These are phyloP conservation scores for Xylaria sp. DNA, from an alignment of 2,329 filamentous ascomycete species.

Conservation along the genomic window DNA sequence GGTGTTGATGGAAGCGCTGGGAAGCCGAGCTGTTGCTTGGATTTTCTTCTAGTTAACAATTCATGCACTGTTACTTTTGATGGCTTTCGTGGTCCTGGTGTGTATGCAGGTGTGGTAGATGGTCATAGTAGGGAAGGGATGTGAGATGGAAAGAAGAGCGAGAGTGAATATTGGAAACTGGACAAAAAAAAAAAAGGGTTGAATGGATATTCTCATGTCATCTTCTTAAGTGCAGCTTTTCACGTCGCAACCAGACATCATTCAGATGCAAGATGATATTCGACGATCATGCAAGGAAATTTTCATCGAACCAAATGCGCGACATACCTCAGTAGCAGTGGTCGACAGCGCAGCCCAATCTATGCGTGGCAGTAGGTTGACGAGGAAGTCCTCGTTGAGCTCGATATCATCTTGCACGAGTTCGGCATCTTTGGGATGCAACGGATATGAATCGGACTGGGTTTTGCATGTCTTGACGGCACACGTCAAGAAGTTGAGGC, in stretches of 20 bases:
- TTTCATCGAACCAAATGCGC: background rate
- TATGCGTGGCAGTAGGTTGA: slow-evolving; percentile 83
- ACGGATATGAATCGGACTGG: slow-evolving; percentile 78
- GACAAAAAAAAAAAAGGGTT: too few species aligned
- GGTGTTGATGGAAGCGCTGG: slow-evolving; percentile 70
- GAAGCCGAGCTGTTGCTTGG: slow-evolving; percentile 78
- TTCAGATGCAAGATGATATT: background rate
- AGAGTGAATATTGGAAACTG: background rate
- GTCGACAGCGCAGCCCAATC: slow-evolving; percentile 84
- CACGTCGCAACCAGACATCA: too few species aligned
- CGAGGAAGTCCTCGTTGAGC: slow-evolving; percentile 78
- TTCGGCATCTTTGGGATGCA: slow-evolving; percentile 91
- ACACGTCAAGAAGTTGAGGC: slow-evolving; percentile 95
- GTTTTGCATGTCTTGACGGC: slow-evolving; percentile 94
- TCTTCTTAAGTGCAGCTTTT: too few species aligned
- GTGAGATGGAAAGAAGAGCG: background rate
- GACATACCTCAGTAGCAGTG: slow-evolving; percentile 75
- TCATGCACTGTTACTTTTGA: too few species aligned
- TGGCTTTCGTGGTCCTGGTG: too few species aligned
- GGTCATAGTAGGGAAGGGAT: too few species aligned
- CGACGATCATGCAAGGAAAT: background rate
- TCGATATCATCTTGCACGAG: slow-evolving; percentile 85
- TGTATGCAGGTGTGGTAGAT: background rate
- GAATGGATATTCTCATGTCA: too few species aligned
- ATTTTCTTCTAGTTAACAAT: too few species aligned